A percentile compares a stretch with the other conserved stretches of the same genome.
These are phyloP conservation scores for Trametes villosa DNA, from an alignment of 768 basidiomycete species.

Conservation along the genomic window DNA sequence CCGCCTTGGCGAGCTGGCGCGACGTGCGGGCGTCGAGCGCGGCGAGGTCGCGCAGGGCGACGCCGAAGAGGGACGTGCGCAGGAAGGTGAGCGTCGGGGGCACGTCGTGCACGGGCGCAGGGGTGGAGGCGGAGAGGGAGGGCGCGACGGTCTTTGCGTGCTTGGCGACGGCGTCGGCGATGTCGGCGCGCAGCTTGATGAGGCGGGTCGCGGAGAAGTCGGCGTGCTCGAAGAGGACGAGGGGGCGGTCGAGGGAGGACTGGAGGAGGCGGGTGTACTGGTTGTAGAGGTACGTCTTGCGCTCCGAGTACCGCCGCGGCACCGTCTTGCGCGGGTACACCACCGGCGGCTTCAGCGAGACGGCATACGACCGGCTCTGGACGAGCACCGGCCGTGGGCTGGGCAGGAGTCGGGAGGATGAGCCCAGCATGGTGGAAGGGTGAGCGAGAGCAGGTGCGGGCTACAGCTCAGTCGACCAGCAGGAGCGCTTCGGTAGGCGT, in stretches of 20 bases:
- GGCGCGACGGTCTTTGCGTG: constrained; percentile 40
- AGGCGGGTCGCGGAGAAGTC: constrained; percentile 74
- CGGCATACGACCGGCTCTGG: constrained; percentile 20
- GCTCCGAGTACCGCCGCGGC: constrained; percentile 74
- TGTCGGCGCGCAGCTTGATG: constrained; percentile 68
- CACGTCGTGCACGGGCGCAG: constrained; percentile 33
- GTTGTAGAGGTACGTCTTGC: constrained; percentile 81
- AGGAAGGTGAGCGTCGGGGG: constrained; percentile 67
- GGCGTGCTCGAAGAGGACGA: constrained; percentile 80
- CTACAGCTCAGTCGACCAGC: not conserved
- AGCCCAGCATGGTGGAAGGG: constrained; percentile 23
- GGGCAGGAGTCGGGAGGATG: constrained; percentile 15
- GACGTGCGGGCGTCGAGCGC: constrained; percentile 53
- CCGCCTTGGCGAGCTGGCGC: constrained; percentile 56
- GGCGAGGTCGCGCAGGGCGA: constrained; percentile 66
- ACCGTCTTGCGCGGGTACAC: constrained; percentile 55
- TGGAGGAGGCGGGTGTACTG: constrained; percentile 77
- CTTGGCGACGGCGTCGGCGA: constrained; percentile 53
- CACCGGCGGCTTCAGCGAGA: constrained; percentile 38
- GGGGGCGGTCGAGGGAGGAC: constrained; percentile 55
- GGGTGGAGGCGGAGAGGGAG: constrained; percentile 41
- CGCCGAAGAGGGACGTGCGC: constrained; percentile 80
- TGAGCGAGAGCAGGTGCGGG: not conserved
- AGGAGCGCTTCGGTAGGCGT: too few species aligned
- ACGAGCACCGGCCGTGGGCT: constrained; percentile 10